Evolutionary conservation across 1,284 basidiomycete genomes (phyloP).

Genomic region (Baeospora myosura): DNA sequence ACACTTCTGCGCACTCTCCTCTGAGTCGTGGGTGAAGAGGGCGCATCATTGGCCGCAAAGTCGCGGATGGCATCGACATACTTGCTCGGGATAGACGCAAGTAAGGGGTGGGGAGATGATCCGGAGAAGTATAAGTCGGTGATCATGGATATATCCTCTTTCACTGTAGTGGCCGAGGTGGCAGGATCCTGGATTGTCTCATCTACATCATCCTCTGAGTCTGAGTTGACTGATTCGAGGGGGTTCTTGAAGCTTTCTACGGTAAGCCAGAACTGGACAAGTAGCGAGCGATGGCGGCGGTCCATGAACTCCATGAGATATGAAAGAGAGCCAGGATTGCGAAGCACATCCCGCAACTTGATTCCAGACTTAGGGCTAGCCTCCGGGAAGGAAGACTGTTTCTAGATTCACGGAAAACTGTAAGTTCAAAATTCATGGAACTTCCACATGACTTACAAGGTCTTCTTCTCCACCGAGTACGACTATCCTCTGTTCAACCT

Average conservation of each 20-base stretch:
- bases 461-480: constrained; percentile 65
- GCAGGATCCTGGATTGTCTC: constrained; percentile 53
- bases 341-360: constrained; percentile 69
- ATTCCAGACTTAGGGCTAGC: constrained; percentile 32
- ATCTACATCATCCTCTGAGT: constrained; percentile 60
- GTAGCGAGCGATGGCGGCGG: constrained; percentile 71
- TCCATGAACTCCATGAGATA: constrained; percentile 99
- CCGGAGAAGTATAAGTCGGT: constrained; percentile 79
- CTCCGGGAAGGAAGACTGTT: constrained; percentile 32
- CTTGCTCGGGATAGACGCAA: constrained; percentile 62
- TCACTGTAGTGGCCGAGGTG: constrained; percentile 51
- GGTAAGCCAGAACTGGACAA: constrained; percentile 95
- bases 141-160: constrained; percentile 84
- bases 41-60: constrained; percentile 49
- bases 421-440: not conserved
- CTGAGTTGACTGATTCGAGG: constrained; percentile 75
- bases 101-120: constrained; percentile 46
- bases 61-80: constrained; percentile 63
- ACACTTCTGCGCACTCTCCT: constrained; percentile 68
- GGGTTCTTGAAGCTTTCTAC: constrained; percentile 98
- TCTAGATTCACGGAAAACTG: constrained; percentile 11
- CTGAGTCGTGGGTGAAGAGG: constrained; percentile 41
- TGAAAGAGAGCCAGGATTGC: constrained; percentile 83
- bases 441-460: constrained; percentile 33
- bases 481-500: constrained; percentile 79